A percentile compares a stretch with the other conserved stretches of the same genome.
These are phyloP conservation scores for Phytophthora brassicae DNA, from an alignment of 352 stramenopile species.

Conservation along the genomic window DNA sequence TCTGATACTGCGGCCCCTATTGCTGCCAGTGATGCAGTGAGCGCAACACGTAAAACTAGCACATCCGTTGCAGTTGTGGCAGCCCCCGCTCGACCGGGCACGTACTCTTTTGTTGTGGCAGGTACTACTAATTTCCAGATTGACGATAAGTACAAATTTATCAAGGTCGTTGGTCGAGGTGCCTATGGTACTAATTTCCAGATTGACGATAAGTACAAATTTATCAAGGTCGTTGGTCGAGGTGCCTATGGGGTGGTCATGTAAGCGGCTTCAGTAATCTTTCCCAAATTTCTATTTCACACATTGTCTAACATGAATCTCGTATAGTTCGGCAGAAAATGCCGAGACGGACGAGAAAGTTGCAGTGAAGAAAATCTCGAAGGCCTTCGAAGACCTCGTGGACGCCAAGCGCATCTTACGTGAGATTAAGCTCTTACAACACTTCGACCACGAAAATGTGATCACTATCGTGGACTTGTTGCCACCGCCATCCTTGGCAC, in stretches of 20 bases:
- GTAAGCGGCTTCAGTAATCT: constrained; percentile 46
- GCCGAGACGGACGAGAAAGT: constrained; percentile 82
- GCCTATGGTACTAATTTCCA: constrained; percentile 93
- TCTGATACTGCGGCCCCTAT: constrained; percentile 19
- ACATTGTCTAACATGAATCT: constrained; percentile 3
- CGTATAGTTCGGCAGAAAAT: constrained; percentile 74
- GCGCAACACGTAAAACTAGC: constrained; percentile 10
- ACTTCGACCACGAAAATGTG: constrained; percentile 95
- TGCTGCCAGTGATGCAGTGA: constrained; percentile 18
- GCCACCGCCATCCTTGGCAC: constrained; percentile 88
- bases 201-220: constrained; percentile 93
- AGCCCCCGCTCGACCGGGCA: constrained; percentile 45
- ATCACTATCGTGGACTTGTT: constrained; percentile 96
- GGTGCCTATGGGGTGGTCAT: constrained; percentile 95
- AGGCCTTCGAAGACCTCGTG: constrained; percentile 96
- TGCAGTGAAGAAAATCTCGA: constrained; percentile 89
- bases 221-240: constrained; percentile 95
- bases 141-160: constrained; percentile 93
- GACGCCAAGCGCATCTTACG: constrained; percentile 99
- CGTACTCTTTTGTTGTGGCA: constrained; percentile 79
- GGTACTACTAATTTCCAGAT: constrained; percentile 93
- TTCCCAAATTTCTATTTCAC: not conserved
- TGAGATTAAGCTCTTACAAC: constrained; percentile 94
- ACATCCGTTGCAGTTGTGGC: constrained; percentile 7
- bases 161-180: constrained; percentile 93